Percentiles rank a stretch among this genome's conserved stretches.
These are phyloP conservation scores for Tardiomyces depauwii DNA, from an alignment of 1,139 yeast genomes.

Conservation along the genomic window DNA sequence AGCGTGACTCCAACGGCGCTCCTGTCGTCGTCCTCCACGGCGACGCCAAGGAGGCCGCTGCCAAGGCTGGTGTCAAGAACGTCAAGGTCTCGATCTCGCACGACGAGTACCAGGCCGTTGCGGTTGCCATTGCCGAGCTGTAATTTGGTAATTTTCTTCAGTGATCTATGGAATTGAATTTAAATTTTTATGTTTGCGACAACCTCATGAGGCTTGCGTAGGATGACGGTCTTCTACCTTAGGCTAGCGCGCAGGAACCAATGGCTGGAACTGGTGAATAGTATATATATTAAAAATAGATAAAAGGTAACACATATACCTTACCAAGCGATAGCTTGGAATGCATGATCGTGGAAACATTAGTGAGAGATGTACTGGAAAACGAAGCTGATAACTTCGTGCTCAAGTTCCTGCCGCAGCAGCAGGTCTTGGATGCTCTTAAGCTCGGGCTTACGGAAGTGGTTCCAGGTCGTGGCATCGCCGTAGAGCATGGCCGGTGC, in stretches of 20 bases:
- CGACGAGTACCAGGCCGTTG: conserved; percentile 94
- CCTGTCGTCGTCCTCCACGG: conserved; percentile 75
- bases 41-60: conserved; percentile 64
- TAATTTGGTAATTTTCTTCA: neutral
- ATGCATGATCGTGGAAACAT: neutral
- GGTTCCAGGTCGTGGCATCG: conserved; percentile 98
- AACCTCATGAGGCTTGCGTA: no score
- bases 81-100: conserved; percentile 89
- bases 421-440: conserved; percentile 62
- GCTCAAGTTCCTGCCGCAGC: conserved; percentile 58
- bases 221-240: no score
- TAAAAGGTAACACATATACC: no score
- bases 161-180: no score
- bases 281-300: no score
- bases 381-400: conserved; percentile 68
- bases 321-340: no score
- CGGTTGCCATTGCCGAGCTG: conserved; percentile 72
- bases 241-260: no score
- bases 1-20: conserved; percentile 64
- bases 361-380: conserved; percentile 88
- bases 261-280: no score
- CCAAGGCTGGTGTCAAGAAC: conserved; percentile 51
- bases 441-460: conserved; percentile 49
- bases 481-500: conserved; percentile 93
- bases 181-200: no score